phyloP scores from a whole-genome alignment of 2,329 filamentous ascomycete species.

The Diplodia sapinea region DNA sequence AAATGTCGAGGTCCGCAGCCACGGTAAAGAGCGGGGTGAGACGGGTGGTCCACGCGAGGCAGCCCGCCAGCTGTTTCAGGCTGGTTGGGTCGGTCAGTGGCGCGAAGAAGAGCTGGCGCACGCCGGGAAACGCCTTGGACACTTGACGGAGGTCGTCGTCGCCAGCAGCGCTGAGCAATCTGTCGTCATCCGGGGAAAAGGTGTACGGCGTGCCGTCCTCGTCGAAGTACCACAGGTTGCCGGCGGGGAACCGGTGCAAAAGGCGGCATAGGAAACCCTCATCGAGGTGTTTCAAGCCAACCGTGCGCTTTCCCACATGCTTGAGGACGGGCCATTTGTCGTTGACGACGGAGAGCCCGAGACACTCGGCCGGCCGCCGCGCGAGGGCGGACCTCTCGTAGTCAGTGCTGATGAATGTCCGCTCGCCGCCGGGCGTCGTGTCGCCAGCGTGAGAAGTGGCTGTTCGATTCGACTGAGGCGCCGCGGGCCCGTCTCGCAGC shows the following conservation, averaged over 20 bases:
- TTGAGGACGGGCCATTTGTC: not conserved
- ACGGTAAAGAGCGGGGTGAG: constrained; percentile 33
- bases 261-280: constrained; percentile 34
- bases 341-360: not conserved
- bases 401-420: constrained; percentile 16
- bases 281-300: constrained; percentile 28
- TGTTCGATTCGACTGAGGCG: not conserved
- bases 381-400: constrained; percentile 5
- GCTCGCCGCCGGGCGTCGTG: not conserved
- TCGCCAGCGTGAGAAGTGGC: not conserved
- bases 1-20: constrained; percentile 31
- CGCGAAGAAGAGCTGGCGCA: constrained; percentile 34
- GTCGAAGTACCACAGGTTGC: constrained; percentile 34
- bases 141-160: constrained; percentile 31
- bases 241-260: constrained; percentile 33
- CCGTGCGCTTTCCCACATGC: not conserved
- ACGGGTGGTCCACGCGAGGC: constrained; percentile 33
- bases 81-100: constrained; percentile 35
- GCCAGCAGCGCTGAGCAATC: constrained; percentile 26
- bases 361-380: constrained; percentile 13
- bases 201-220: constrained; percentile 6
- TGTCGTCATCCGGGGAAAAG: constrained; percentile 27
- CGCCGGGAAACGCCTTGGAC: constrained; percentile 25
- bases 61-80: constrained; percentile 35
- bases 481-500: not conserved